A percentile compares a stretch with the other conserved stretches of the same genome.
Evolutionary conservation across 1,139 yeast genomes (phyloP).

Genomic region (Nakaseomyces bracarensis): DNA sequence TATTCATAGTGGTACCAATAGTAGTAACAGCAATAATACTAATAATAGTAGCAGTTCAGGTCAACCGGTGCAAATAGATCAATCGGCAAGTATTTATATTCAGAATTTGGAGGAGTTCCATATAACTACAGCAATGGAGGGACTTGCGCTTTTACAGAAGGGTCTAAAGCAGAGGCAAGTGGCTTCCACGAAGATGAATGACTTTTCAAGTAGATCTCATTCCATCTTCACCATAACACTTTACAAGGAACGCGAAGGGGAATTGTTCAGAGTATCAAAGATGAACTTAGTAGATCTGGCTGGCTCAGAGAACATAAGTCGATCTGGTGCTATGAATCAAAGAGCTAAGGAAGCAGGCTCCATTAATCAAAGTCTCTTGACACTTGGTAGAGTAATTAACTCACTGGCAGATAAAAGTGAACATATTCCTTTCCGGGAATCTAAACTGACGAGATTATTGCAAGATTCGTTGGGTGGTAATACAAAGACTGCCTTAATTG

Average conservation of each 20-base stretch:
- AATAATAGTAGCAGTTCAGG: conserved; percentile 7
- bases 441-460: conserved; percentile 52
- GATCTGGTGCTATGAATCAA: conserved; percentile 51
- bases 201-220: conserved; percentile 63
- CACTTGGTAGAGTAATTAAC: conserved; percentile 59
- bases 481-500: conserved; percentile 56
- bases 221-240: conserved; percentile 59
- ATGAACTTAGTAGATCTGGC: conserved; percentile 74
- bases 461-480: conserved; percentile 63
- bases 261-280: conserved; percentile 47
- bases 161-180: conserved; percentile 55
- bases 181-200: conserved; percentile 64
- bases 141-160: conserved; percentile 42
- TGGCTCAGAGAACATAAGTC: conserved; percentile 61
- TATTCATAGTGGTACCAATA: conserved; percentile 7
- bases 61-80: conserved; percentile 13
- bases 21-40: conserved; percentile 6
- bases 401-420: conserved; percentile 38
- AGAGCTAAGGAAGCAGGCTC: conserved; percentile 64
- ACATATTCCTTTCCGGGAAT: conserved; percentile 59
- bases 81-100: conserved; percentile 35
- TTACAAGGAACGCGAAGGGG: conserved; percentile 38
- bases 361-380: conserved; percentile 55
- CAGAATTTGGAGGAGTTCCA: conserved; percentile 52
- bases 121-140: conserved; percentile 46